Conservation (phyloP, 2,329 filamentous ascomycete genomes). For the Cordyceps militaris region DNA sequence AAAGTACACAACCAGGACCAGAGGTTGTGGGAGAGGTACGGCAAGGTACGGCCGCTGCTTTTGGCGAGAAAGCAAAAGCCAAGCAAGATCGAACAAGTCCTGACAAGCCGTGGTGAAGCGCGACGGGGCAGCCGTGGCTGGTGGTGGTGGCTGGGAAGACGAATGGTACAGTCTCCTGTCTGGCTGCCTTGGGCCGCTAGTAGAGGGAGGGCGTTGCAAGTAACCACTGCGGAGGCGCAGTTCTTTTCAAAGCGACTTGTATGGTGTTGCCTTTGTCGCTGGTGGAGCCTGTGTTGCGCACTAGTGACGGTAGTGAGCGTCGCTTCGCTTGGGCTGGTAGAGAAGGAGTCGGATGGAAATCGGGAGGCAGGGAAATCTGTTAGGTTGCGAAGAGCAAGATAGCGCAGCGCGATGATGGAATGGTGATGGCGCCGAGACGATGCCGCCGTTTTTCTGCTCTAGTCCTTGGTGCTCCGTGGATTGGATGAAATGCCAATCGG, state of each 20-base stretch:
- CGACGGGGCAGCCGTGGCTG: conserved; percentile 3
- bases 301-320: neutral
- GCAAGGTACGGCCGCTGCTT: neutral
- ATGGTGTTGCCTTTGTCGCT: neutral
- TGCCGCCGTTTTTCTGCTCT: neutral
- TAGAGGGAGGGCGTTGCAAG: neutral
- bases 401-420: neutral
- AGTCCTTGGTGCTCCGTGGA: neutral
- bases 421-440: neutral
- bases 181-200: neutral
- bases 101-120: conserved; percentile 3
- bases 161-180: neutral
- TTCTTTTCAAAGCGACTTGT: neutral
- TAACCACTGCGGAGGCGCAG: too few species aligned
- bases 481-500: neutral
- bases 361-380: neutral
- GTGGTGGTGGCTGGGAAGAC: neutral
- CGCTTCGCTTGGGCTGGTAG: neutral
- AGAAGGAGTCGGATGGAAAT: too few species aligned
- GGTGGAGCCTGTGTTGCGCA: neutral
- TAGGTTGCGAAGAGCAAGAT: neutral
- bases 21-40: neutral
- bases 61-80: conserved; percentile 4
- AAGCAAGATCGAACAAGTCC: neutral
- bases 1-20: neutral